Evolutionary conservation across 2,329 filamentous ascomycete species (phyloP).

Genomic region (Apiospora arundinis): DNA sequence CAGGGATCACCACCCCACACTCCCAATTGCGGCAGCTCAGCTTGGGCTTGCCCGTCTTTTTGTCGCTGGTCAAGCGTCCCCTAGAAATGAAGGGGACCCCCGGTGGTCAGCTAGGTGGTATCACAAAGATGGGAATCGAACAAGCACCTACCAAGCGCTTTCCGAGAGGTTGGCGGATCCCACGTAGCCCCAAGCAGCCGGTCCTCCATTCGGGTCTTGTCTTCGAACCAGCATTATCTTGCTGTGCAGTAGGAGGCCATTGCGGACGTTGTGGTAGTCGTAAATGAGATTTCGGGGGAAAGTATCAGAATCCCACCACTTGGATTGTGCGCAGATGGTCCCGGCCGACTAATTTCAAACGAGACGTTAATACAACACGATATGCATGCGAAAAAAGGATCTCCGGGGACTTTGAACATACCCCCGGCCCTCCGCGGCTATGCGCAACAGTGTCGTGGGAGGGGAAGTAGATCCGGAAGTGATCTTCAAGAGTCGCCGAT

Average conservation of each 20-base stretch:
- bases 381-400: background rate
- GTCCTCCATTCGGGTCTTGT: conserved; percentile 28
- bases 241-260: conserved; percentile 83
- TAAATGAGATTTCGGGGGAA: conserved; percentile 78
- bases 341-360: conserved; percentile 64
- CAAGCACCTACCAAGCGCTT: conserved; percentile 79
- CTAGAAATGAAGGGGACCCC: conserved; percentile 46
- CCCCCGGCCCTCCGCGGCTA: conserved; percentile 68
- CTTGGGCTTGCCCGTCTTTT: conserved; percentile 69
- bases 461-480: conserved; percentile 82
- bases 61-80: conserved; percentile 80
- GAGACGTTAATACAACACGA: background rate
- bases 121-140: background rate
- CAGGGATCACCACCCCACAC: conserved; percentile 82
- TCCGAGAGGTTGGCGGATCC: conserved; percentile 93
- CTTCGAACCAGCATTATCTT: conserved; percentile 70
- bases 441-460: conserved; percentile 70
- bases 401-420: conserved; percentile 44
- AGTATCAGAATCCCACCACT: conserved; percentile 71
- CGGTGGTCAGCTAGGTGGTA: conserved; percentile 20
- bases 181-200: conserved; percentile 77
- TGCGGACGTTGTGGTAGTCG: conserved; percentile 75
- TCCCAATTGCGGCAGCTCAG: conserved; percentile 94
- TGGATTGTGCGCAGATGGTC: conserved; percentile 79
- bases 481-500: conserved; percentile 45